A percentile compares a stretch with the other conserved stretches of the same genome.
Evolutionary conservation across 257 asterid species (phyloP).

Genomic region (Fraxinus americana): DNA sequence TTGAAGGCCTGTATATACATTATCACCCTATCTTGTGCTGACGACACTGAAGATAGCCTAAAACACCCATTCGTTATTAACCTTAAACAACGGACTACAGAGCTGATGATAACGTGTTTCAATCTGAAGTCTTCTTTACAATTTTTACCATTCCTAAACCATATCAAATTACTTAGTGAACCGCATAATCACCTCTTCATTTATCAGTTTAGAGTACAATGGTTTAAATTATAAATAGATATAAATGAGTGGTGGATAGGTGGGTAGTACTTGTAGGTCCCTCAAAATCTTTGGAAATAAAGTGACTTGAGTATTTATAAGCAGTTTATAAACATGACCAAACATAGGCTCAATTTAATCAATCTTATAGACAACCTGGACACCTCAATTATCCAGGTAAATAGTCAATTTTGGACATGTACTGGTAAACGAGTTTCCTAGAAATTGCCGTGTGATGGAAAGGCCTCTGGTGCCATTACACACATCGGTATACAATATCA

Average conservation of each 20-base stretch:
- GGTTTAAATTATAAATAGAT: too few relatives aligned
- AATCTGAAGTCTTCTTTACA: neutral
- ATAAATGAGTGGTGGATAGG: too few relatives aligned
- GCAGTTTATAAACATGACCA: too few relatives aligned
- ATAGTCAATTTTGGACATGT: neutral
- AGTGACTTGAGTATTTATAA: too few relatives aligned
- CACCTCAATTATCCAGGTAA: neutral
- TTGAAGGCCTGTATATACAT: slow-evolving; percentile 3
- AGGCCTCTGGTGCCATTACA: neutral
- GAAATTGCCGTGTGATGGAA: neutral
- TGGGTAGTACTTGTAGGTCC: too few relatives aligned
- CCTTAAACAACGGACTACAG: slow-evolving; percentile 12
- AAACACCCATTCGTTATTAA: slow-evolving; percentile 13
- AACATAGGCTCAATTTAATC: too few relatives aligned
- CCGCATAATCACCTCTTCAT: neutral
- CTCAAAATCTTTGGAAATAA: too few relatives aligned
- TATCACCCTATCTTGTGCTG: slow-evolving; percentile 8
- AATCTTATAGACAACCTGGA: neutral
- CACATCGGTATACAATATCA: neutral
- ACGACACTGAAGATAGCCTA: slow-evolving; percentile 20
- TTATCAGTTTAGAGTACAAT: too few relatives aligned
- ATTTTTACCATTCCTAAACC: neutral
- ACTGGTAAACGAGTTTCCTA: neutral
- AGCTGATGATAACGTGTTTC: slow-evolving; percentile 1
- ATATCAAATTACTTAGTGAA: neutral